Evolutionary conservation across 495 filamentous ascomycete genomes (phyloP).

Genomic region (Immersiella caudata): DNA sequence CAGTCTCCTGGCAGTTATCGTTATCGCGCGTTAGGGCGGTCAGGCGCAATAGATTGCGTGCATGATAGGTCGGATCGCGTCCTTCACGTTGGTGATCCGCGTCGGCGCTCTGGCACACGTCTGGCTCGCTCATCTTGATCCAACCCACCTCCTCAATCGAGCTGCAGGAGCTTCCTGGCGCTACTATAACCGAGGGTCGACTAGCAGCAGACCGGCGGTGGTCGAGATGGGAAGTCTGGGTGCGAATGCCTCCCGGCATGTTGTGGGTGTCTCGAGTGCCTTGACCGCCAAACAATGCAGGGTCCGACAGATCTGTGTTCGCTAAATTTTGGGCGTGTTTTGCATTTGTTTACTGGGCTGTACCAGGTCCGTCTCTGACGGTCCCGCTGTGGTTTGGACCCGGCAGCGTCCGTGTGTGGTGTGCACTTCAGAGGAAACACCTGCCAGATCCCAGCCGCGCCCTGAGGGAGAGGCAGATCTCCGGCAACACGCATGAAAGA

Average conservation of each 20-base stretch:
- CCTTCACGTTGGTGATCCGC: conserved; percentile 1
- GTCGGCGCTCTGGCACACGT: conserved; percentile 8
- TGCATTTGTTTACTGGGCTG: conserved; percentile 16
- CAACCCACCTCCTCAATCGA: conserved; percentile 18
- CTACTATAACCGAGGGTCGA: conserved; percentile 17
- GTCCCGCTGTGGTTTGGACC: neutral
- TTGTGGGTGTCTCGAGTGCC: neutral
- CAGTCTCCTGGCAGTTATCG: conserved; percentile 8
- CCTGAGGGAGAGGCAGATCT: conserved; percentile 6
- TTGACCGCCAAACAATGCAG: conserved; percentile 16
- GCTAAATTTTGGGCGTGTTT: conserved; percentile 17
- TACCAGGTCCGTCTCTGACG: conserved; percentile 18
- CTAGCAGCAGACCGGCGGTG: neutral
- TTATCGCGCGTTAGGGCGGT: conserved; percentile 18
- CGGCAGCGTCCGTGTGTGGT: neutral
- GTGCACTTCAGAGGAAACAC: neutral
- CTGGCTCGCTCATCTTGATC: neutral
- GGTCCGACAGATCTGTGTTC: conserved; percentile 17
- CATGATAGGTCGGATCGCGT: conserved; percentile 17
- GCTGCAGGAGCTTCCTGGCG: conserved; percentile 21
- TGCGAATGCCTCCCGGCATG: neutral
- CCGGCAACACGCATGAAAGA: conserved; percentile 11
- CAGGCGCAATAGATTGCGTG: conserved; percentile 19
- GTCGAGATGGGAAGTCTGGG: neutral
- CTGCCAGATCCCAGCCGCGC: conserved; percentile 11